Base-by-base conservation (phyloP, 2,329 filamentous ascomycete species). In the Sporothrix globosa region DNA sequence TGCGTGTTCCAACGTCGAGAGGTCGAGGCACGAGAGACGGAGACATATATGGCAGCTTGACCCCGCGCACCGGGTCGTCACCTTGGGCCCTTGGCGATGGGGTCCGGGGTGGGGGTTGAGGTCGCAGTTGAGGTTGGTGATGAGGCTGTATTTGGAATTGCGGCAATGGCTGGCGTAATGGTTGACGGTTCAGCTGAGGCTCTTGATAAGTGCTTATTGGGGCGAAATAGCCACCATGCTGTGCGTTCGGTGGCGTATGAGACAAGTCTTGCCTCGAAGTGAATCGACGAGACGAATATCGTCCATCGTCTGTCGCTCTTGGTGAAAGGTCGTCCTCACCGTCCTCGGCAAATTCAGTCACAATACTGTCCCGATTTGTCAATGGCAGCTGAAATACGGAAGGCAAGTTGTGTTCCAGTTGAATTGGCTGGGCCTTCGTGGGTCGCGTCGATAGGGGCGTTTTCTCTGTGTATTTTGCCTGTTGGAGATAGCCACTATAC, bases 331-430 rank as follows among this genome's bases (percentile, higher is more conserved):
- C 50, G 74, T 75, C 72, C 75, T 81, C 78, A 71, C 84, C 78
- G 74, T 85, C 82, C 77, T 87, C 82, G 72, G 87, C 84, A 71
- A 87, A 84, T 77, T 87, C 81, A 10, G 85, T 83, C 73, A 85
- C 78, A 70, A 82, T 79, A 77, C 85, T 83, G 70, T 83, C 81
- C 27, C 77, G 75, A 50, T 73, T 73, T 60, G 50, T 53, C 46
- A 71, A 61, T 9, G 58, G 44, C 5, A 30, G 50, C 17, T 66
- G 68, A n/a, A 54, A 66, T 13, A 56, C 46, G 4, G 21, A 4
- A 13, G 68, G 17, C 17, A 30, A 17, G 14, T n/a, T 17, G 30
- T 14, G 24, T 24, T 48, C 17, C 14, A 13, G 50, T 21, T 52
- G 69, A 9, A 30, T 10, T 14, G 46, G 34, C 7, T 65, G 46